Evolutionary conservation across 768 basidiomycete species (phyloP).

Genomic region (Xanthoconium stramineum): DNA sequence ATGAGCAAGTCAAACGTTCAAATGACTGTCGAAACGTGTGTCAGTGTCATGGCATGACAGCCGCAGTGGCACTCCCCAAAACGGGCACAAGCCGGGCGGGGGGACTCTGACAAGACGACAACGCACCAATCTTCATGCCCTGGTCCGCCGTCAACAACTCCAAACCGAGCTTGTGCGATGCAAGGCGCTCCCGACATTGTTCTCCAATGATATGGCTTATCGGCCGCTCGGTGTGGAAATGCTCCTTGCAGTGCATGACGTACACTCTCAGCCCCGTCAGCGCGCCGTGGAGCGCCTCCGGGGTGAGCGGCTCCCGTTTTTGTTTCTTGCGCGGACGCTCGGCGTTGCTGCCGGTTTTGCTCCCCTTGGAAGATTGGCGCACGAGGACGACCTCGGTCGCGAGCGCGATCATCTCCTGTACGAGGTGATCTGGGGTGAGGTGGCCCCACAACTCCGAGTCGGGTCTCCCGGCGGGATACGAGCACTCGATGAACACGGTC

Average conservation of each 20-base stretch:
- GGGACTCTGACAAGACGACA: neutral
- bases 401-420: slow-evolving; percentile 67
- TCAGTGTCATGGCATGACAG: neutral
- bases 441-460: slow-evolving; percentile 79
- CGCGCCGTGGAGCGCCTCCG: slow-evolving; percentile 47
- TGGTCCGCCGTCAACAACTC: slow-evolving; percentile 69
- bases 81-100: no score
- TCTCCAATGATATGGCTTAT: slow-evolving; percentile 66
- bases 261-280: slow-evolving; percentile 66
- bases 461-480: slow-evolving; percentile 71
- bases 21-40: slow-evolving; percentile 31
- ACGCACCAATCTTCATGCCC: slow-evolving; percentile 80
- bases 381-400: slow-evolving; percentile 62
- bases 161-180: slow-evolving; percentile 61
- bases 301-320: slow-evolving; percentile 34
- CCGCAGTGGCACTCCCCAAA: neutral
- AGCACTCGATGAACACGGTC: slow-evolving; percentile 94
- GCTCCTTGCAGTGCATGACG: slow-evolving; percentile 87
- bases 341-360: neutral
- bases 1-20: slow-evolving; percentile 17
- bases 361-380: slow-evolving; percentile 34
- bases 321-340: slow-evolving; percentile 35
- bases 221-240: slow-evolving; percentile 48
- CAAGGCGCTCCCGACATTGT: slow-evolving; percentile 66
- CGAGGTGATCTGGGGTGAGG: slow-evolving; percentile 76